A percentile compares a stretch with the other conserved stretches of the same genome.
Evolutionary conservation across 768 basidiomycete species (phyloP).

Genomic region (Termitomyces sp.): DNA sequence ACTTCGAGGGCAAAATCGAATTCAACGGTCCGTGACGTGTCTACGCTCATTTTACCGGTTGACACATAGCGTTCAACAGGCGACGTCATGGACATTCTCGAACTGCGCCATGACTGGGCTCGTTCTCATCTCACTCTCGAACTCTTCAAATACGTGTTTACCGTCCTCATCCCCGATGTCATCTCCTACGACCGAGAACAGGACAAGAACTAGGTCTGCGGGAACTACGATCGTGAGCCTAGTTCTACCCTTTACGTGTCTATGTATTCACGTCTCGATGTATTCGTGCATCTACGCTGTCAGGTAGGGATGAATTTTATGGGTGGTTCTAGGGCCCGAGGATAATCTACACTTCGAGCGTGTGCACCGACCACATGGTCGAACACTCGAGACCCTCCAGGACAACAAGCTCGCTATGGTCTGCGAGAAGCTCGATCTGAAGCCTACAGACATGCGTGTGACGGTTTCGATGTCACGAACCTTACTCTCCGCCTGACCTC

Average conservation of each 20-base stretch:
- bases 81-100: constrained; percentile 90
- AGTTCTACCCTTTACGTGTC: neutral
- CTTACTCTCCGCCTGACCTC: neutral
- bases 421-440: constrained; percentile 88
- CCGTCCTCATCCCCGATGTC: constrained; percentile 86
- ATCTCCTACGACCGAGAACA: constrained; percentile 93
- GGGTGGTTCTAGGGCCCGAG: constrained; percentile 92
- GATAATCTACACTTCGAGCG: constrained; percentile 97
- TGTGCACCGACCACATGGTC: constrained; percentile 63
- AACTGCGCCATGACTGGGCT: constrained; percentile 94
- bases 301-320: constrained; percentile 95
- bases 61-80: constrained; percentile 36
- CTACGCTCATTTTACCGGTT: neutral
- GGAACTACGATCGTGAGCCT: constrained; percentile 83
- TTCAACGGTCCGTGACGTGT: constrained; percentile 66
- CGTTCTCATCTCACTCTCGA: constrained; percentile 86
- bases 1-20: constrained; percentile 93
- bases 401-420: constrained; percentile 97
- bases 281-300: neutral
- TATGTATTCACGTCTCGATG: neutral
- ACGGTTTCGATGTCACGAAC: constrained; percentile 9
- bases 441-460: constrained; percentile 66
- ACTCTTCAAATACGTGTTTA: constrained; percentile 92
- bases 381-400: constrained; percentile 91
- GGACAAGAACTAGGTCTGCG: constrained; percentile 93